phyloP scores from a whole-genome alignment of 1,284 basidiomycete genomes.

The Ceratobasidium sp. region DNA sequence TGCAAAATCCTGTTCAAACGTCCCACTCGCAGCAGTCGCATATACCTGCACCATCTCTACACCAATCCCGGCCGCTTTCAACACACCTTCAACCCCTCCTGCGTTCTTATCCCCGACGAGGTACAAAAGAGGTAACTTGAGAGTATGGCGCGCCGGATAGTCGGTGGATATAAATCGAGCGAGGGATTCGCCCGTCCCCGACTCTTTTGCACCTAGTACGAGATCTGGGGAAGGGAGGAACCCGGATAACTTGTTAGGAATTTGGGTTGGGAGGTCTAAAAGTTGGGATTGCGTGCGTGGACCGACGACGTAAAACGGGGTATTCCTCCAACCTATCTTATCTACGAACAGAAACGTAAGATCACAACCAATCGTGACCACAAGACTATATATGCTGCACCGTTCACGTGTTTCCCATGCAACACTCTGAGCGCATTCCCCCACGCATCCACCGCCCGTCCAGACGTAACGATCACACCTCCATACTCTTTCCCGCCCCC shows the following conservation, averaged over 20 bases:
- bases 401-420: conserved; percentile 6
- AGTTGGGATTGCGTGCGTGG: conserved; percentile 63
- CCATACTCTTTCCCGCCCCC: conserved; percentile 55
- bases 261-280: conserved; percentile 52
- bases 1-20: conserved; percentile 59
- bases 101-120: conserved; percentile 82
- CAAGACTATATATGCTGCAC: not conserved
- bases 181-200: conserved; percentile 70
- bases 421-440: conserved; percentile 53
- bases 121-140: conserved; percentile 60
- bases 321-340: conserved; percentile 22
- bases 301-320: conserved; percentile 80
- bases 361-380: not conserved
- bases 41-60: conserved; percentile 68
- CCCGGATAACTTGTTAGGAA: not conserved
- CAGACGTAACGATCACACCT: conserved; percentile 76
- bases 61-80: conserved; percentile 58
- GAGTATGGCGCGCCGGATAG: conserved; percentile 45
- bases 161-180: conserved; percentile 67
- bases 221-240: conserved; percentile 51
- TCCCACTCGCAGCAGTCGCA: conserved; percentile 63
- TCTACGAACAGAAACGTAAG: not conserved
- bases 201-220: conserved; percentile 60
- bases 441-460: conserved; percentile 73
- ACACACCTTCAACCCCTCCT: conserved; percentile 65